Evolutionary conservation across 805 yeast species (phyloP).

Genomic region (Monosporozyma yasuniensis): DNA sequence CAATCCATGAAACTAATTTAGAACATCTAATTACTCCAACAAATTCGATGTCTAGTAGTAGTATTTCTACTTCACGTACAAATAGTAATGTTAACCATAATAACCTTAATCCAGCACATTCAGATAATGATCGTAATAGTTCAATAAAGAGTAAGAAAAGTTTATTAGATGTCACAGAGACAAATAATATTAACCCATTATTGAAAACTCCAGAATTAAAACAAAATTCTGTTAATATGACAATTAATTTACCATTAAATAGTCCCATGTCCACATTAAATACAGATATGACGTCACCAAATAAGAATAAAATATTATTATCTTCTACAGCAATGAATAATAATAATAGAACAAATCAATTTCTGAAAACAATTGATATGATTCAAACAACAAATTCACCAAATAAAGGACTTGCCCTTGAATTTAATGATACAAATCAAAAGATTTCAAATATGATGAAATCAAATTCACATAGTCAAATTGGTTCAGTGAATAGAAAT

Average conservation of each 20-base stretch:
- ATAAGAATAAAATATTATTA: neutral
- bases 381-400: neutral
- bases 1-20: neutral
- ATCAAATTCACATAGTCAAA: neutral
- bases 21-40: neutral
- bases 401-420: neutral
- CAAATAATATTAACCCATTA: neutral
- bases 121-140: neutral
- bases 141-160: neutral
- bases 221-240: neutral
- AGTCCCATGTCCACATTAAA: slow-evolving; percentile 5
- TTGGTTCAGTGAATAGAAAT: neutral
- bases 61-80: neutral
- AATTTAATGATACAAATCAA: neutral
- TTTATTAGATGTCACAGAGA: neutral
- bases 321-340: neutral
- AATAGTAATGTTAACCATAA: neutral
- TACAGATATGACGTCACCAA: neutral
- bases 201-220: slow-evolving; percentile 1
- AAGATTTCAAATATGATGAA: neutral
- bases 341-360: neutral
- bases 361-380: neutral
- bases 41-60: neutral
- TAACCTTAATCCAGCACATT: neutral
- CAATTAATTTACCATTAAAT: slow-evolving; percentile 7